Base-by-base conservation (phyloP, 2,329 filamentous ascomycete species). In the Penicillium sp. region DNA sequence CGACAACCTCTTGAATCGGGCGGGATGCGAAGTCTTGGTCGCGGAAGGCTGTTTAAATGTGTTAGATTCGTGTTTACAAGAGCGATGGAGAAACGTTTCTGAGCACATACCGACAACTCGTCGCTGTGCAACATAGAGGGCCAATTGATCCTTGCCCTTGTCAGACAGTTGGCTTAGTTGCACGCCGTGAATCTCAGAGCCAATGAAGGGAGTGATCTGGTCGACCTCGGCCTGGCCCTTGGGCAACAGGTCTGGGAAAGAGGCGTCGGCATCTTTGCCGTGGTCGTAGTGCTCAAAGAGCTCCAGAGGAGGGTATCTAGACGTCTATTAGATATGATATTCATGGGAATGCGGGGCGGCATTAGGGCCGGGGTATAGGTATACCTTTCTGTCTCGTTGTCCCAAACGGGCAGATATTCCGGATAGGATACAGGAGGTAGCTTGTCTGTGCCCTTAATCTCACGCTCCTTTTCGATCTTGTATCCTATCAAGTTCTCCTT, bases 121-220 rank as follows among this genome's bases (percentile, higher is more conserved):
- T 69, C 74, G 66, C 62, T 77, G 72, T 21, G 76, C 76, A 27
- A 76, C 71, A 49, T 72, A 76, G 4, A 77, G 68, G 8, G 90
- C 89, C 6, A 93, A 81, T 72, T 93, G 87, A 67, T 93, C 87
- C 70, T 91, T 91, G 54, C 86, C 89, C 17, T 86, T 85, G 43
- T 86, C 75, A 53, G 78, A 85, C 13, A 93, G 81, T 61, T 82
- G 81, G 75, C 85, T 89, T 31, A 93, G 78, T 73, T 93, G 89
- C 31, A 93, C 78, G 38, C 88, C 89, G 4, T 77, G 80, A 33
- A 93, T 79, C 69, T 92, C 89, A 17, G 87, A 85, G 56, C 90
- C 90, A 63, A 90, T 92, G 47, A 84, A 86, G 1, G 89, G 88
- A 1, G 89, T 91, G 38, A 93, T 75, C 23, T 92, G 80, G 12